Evolutionary conservation across 164 flowering plant species (phyloP).

Genomic region (Magnolia sinica): DNA sequence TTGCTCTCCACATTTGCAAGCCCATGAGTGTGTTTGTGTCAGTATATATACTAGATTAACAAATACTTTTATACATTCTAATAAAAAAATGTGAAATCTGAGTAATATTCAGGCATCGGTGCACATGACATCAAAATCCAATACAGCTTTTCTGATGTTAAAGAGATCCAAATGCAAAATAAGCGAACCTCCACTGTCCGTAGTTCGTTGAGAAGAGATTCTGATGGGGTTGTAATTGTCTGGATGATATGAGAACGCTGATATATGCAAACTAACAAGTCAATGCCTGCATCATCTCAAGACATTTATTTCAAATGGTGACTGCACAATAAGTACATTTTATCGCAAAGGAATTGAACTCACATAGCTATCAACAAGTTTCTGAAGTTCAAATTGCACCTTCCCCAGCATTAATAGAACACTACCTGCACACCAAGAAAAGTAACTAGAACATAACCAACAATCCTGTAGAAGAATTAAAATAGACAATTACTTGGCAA

Average conservation of each 20-base stretch:
- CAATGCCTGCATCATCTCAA: slow-evolving; percentile 3
- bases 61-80: too few species aligned
- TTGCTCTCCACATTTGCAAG: too few species aligned
- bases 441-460: neutral
- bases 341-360: slow-evolving; percentile 21
- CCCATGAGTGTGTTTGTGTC: too few species aligned
- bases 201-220: slow-evolving; percentile 89
- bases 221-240: slow-evolving; percentile 85
- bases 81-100: too few species aligned
- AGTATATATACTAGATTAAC: too few species aligned
- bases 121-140: too few species aligned
- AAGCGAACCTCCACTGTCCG: slow-evolving; percentile 76
- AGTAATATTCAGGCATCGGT: too few species aligned
- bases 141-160: neutral
- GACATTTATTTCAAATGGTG: neutral
- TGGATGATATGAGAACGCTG: slow-evolving; percentile 84
- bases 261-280: slow-evolving; percentile 17
- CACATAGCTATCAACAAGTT: slow-evolving; percentile 80
- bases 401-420: slow-evolving; percentile 80
- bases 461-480: neutral
- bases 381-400: slow-evolving; percentile 78
- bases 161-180: slow-evolving; percentile 1
- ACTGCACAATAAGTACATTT: neutral
- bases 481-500: too few species aligned
- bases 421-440: slow-evolving; percentile 44